Evolutionary conservation across 1,284 basidiomycete genomes (phyloP).

Genomic region (Earliella scabrosa): DNA sequence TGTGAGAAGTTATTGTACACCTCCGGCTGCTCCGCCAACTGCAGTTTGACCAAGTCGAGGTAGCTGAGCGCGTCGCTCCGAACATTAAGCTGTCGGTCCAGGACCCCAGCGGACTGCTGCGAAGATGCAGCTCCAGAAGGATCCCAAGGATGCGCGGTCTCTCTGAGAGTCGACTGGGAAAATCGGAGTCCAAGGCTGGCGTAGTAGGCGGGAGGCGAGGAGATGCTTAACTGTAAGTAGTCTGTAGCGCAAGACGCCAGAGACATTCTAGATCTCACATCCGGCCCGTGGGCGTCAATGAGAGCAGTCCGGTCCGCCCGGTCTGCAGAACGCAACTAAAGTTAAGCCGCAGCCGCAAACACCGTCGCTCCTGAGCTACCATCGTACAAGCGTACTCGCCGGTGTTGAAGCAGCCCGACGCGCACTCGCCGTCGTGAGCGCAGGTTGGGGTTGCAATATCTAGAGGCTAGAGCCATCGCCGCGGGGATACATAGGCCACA

Average conservation of each 20-base stretch:
- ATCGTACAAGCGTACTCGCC: slow-evolving; percentile 17
- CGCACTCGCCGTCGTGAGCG: slow-evolving; percentile 15
- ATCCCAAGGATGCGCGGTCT: neutral
- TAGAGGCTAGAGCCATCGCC: neutral
- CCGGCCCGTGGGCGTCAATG: neutral
- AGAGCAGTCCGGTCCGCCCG: too few relatives aligned
- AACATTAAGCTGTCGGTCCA: slow-evolving; percentile 65
- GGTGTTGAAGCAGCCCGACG: slow-evolving; percentile 11
- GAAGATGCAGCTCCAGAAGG: neutral
- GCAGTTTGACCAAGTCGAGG: slow-evolving; percentile 90
- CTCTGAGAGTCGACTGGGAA: neutral
- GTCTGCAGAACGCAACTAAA: slow-evolving; percentile 4
- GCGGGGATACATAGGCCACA: neutral
- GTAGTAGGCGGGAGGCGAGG: neutral
- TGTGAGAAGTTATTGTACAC: slow-evolving; percentile 96
- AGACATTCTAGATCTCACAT: neutral
- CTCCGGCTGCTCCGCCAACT: slow-evolving; percentile 87
- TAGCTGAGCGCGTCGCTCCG: slow-evolving; percentile 93
- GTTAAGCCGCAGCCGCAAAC: slow-evolving; percentile 14
- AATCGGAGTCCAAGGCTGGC: neutral
- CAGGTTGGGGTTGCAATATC: slow-evolving; percentile 11
- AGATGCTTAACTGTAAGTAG: neutral
- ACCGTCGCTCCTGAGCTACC: slow-evolving; percentile 16
- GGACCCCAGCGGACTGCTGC: neutral
- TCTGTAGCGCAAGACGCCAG: neutral